A percentile compares a stretch with the other conserved stretches of the same genome.
Evolutionary conservation across 805 yeast species (phyloP).

Genomic region (Nakazawaea peltata): DNA sequence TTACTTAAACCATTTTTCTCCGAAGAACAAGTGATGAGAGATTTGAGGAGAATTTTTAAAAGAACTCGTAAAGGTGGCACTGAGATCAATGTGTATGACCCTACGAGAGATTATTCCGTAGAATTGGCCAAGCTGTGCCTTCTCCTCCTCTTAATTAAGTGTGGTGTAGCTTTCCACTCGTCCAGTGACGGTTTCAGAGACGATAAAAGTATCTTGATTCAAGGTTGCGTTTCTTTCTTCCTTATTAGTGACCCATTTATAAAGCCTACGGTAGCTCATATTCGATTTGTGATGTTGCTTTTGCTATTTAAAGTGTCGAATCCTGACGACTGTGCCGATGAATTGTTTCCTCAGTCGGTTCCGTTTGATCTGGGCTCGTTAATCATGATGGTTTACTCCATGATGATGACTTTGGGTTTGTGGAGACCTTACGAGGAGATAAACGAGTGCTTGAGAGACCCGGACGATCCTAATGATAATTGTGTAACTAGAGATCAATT

Average conservation of each 20-base stretch:
- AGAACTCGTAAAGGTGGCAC: slow-evolving; percentile 8
- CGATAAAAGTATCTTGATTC: slow-evolving; percentile 3
- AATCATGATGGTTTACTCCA: neutral
- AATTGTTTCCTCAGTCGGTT: slow-evolving; percentile 1
- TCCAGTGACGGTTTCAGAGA: slow-evolving; percentile 3
- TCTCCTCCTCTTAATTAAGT: slow-evolving; percentile 4
- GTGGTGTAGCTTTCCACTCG: slow-evolving; percentile 5
- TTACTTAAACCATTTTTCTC: slow-evolving; percentile 4
- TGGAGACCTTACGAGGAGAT: slow-evolving; percentile 7
- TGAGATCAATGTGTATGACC: slow-evolving; percentile 8
- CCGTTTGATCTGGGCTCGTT: neutral
- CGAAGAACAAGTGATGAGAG: neutral
- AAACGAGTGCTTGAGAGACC: slow-evolving; percentile 2
- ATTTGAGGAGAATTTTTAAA: slow-evolving; percentile 8
- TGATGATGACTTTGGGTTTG: slow-evolving; percentile 7
- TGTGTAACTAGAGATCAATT: neutral
- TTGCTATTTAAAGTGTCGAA: slow-evolving; percentile 1
- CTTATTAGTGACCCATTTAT: slow-evolving; percentile 2
- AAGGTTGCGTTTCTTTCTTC: slow-evolving; percentile 1
- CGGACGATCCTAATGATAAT: slow-evolving; percentile 2
- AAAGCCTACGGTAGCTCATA: neutral
- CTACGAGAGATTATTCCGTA: neutral
- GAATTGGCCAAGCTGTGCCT: slow-evolving; percentile 6
- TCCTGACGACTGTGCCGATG: slow-evolving; percentile 7
- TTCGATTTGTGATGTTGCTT: neutral